A percentile compares a stretch with the other conserved stretches of the same genome.
These are phyloP conservation scores for Claviceps quebecensis DNA, from an alignment of 2,329 filamentous ascomycete genomes.

Conservation along the genomic window DNA sequence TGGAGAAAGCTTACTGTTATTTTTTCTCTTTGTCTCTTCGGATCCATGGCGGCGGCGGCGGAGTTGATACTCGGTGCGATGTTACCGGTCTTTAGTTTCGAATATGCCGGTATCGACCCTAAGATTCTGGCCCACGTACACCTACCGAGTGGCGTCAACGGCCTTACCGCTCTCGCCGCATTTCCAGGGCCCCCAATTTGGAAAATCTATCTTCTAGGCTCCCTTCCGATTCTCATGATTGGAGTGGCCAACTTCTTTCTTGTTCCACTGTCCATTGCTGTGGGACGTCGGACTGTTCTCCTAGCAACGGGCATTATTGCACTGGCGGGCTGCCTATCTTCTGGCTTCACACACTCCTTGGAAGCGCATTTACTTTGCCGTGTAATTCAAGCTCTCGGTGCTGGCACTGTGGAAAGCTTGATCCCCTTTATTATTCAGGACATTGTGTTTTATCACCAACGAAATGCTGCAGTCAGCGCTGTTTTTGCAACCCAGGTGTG, in stretches of 20 bases:
- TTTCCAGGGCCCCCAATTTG: constrained; percentile 2
- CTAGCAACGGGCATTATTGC: neutral
- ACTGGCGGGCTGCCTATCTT: neutral
- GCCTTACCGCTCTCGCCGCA: neutral
- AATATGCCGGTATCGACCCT: constrained; percentile 1
- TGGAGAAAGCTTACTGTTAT: neutral
- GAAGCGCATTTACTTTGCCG: constrained; percentile 1
- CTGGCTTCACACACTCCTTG: neutral
- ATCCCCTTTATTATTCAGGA: constrained; percentile 4
- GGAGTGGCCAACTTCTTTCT: constrained; percentile 2
- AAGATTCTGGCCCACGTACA: neutral
- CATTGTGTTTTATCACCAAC: constrained; percentile 2
- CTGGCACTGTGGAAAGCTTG: constrained; percentile 1
- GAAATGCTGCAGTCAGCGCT: constrained; percentile 1
- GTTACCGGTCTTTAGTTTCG: constrained; percentile 1
- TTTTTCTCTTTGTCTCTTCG: constrained; percentile 1
- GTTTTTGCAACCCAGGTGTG: constrained; percentile 2
- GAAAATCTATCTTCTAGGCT: constrained; percentile 1
- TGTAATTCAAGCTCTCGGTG: constrained; percentile 1
- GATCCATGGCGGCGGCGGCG: constrained; percentile 1
- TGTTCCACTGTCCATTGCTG: constrained; percentile 1
- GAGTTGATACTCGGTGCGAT: constrained; percentile 3
- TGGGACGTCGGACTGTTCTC: constrained; percentile 1
- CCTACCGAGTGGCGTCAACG: neutral
- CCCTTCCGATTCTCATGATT: constrained; percentile 1